Percentiles rank a stretch among this genome's conserved stretches.
Conservation (phyloP, 2,329 filamentous ascomycete species). For the Cladosporium sp. region DNA sequence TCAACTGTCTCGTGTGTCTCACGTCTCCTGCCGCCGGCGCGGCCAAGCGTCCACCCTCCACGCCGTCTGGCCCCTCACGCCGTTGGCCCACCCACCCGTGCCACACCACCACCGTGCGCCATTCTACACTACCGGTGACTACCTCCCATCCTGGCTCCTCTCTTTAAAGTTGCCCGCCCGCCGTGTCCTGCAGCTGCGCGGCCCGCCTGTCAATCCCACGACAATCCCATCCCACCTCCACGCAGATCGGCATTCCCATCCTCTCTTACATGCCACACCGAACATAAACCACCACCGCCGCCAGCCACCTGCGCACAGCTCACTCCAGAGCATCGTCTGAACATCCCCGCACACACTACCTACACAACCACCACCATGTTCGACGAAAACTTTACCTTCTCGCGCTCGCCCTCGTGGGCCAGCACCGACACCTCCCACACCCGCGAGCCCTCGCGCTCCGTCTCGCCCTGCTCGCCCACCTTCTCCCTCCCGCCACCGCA, state of each 20-base stretch:
- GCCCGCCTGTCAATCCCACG: conserved; percentile 10
- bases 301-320: not conserved
- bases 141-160: not conserved
- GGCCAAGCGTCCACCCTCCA: not conserved
- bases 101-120: not conserved
- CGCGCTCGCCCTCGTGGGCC: conserved; percentile 23
- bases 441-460: conserved; percentile 23
- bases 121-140: too few relatives aligned
- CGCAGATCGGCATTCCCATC: not conserved
- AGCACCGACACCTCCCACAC: conserved; percentile 16
- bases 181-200: not conserved
- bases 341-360: not conserved
- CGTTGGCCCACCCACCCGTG: not conserved
- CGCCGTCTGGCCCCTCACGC: conserved; percentile 1
- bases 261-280: not conserved
- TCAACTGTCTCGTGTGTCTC: conserved; percentile 3
- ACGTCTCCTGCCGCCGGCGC: not conserved
- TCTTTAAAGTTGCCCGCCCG: conserved; percentile 5
- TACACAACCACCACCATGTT: conserved; percentile 19
- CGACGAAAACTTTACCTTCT: conserved; percentile 29
- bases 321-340: conserved; percentile 29
- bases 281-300: not conserved
- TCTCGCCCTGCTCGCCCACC: conserved; percentile 27
- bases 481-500: conserved; percentile 18
- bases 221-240: conserved; percentile 1